Conservation (phyloP, 768 basidiomycete genomes). For the Hirschioporus abietinus region DNA sequence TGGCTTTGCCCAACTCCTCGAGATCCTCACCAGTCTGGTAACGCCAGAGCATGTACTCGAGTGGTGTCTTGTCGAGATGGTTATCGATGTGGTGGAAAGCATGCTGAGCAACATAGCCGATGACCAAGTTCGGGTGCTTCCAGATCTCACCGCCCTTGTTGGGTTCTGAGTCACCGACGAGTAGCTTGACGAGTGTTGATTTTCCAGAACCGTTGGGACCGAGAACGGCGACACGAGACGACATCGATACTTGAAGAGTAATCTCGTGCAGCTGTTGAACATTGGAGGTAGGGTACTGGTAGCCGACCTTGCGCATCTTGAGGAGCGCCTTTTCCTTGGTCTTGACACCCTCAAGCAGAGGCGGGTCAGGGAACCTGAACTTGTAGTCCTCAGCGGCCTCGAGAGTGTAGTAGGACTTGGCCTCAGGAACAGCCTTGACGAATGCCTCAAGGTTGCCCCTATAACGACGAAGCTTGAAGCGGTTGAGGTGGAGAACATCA, state of each 20-base stretch:
- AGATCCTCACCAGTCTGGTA: slow-evolving; percentile 99
- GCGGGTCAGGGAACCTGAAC: slow-evolving; percentile 97
- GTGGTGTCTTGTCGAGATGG: slow-evolving; percentile 97
- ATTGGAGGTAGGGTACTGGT: slow-evolving; percentile 86
- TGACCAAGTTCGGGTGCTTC: slow-evolving; percentile 99
- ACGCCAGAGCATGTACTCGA: slow-evolving; percentile 99
- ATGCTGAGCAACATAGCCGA: slow-evolving; percentile 98
- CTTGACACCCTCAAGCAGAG: slow-evolving; percentile 98
- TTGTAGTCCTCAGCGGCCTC: slow-evolving; percentile 95
- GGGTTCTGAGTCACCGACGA: slow-evolving; percentile 94
- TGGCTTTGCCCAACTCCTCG: slow-evolving; percentile 93
- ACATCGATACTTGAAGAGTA: slow-evolving; percentile 93
- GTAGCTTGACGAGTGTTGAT: slow-evolving; percentile 93
- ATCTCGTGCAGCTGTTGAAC: slow-evolving; percentile 93
- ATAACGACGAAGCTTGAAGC: slow-evolving; percentile 96
- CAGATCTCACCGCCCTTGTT: slow-evolving; percentile 97
- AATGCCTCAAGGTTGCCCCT: slow-evolving; percentile 93
- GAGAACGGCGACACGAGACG: slow-evolving; percentile 96
- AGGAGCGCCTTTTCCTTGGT: slow-evolving; percentile 96
- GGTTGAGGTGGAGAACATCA: slow-evolving; percentile 95
- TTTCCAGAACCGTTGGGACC: slow-evolving; percentile 99
- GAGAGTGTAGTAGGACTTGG: slow-evolving; percentile 96
- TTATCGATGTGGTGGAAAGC: slow-evolving; percentile 99
- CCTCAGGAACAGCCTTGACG: slow-evolving; percentile 92
- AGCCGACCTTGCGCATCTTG: slow-evolving; percentile 97